These are phyloP conservation scores for Neohortaea acidophila DNA, from an alignment of 495 filamentous ascomycete species.

Conservation along the genomic window DNA sequence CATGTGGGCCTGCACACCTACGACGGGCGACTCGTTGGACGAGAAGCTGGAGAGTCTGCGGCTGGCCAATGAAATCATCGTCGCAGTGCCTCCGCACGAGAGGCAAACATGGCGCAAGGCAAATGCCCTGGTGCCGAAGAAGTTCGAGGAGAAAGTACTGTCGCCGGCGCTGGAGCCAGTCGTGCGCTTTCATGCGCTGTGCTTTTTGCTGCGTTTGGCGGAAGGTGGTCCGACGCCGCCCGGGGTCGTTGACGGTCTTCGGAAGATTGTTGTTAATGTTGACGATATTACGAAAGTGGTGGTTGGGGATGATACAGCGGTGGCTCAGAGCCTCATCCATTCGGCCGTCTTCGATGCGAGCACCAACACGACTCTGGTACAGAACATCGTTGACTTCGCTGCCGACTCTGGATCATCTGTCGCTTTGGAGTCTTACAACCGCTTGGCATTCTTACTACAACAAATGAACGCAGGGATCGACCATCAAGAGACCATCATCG, in stretches of 20 bases:
- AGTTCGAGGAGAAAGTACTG: constrained; percentile 38
- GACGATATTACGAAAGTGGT: background rate
- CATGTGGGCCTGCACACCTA: constrained; percentile 37
- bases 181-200: constrained; percentile 26
- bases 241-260: constrained; percentile 5
- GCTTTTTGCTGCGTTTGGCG: constrained; percentile 7
- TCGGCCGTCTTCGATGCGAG: background rate
- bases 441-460: background rate
- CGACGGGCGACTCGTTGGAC: constrained; percentile 23
- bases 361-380: constrained; percentile 1
- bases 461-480: background rate
- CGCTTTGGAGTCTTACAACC: constrained; percentile 26
- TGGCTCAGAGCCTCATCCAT: background rate
- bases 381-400: constrained; percentile 4
- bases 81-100: constrained; percentile 29
- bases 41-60: constrained; percentile 35
- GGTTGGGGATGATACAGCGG: background rate
- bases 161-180: constrained; percentile 24
- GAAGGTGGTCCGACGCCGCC: constrained; percentile 1
- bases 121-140: constrained; percentile 32
- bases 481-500: background rate
- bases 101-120: constrained; percentile 32
- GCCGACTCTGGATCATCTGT: background rate
- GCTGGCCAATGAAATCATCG: constrained; percentile 35
- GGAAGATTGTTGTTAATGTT: background rate